Evolutionary conservation across 768 basidiomycete species (phyloP), one percentile per base, ranked within the genome.

Genomic region (Coprinellus micaceus): DNA sequence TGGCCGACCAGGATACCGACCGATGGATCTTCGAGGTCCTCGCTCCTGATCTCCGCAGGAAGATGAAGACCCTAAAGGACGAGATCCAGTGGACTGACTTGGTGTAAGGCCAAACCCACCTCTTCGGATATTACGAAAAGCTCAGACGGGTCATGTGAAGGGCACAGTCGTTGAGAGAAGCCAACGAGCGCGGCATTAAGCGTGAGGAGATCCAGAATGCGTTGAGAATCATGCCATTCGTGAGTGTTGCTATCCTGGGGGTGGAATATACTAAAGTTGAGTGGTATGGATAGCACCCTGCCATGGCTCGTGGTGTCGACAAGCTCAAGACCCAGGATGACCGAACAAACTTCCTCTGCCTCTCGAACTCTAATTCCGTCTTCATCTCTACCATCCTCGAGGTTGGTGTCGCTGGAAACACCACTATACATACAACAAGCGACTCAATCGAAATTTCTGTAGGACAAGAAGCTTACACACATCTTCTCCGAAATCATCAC

Each of bases 1-100:
- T 91, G 72, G 85, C 86, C 53, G 96, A 99, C 74, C 95, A 98
- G 75, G 97, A 99, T 74, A 88, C 94, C 0, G 97, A 98, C 71
- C 78, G 94, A 72, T 99, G 89, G 83, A 75, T 94, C 57, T 86
- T 92, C 61, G 92, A 95, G 69, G 92, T 96, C 56, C 81, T 94
- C 30, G 89, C 86, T 0, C 87, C 88, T 2, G 84, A 91, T 63
- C 77, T 98, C 43, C 89, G 97, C 53, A 77, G 91, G 46, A 84
- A 89, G 67, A 84, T 97, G 78, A 81, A 90, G 65, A 76, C 74
- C 22, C 75, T 85, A 63, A 81, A 90, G 68, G 62, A 71, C 7
- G 70, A 80, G 58, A 67, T 79, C 25, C 92, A 97, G 67, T 99
- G 94, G 88, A 98, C 95, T 2, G 97, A 98, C 75, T 82, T 97